phyloP scores from a whole-genome alignment of 768 basidiomycete species.

The Agaricus sinodeliciosus region DNA sequence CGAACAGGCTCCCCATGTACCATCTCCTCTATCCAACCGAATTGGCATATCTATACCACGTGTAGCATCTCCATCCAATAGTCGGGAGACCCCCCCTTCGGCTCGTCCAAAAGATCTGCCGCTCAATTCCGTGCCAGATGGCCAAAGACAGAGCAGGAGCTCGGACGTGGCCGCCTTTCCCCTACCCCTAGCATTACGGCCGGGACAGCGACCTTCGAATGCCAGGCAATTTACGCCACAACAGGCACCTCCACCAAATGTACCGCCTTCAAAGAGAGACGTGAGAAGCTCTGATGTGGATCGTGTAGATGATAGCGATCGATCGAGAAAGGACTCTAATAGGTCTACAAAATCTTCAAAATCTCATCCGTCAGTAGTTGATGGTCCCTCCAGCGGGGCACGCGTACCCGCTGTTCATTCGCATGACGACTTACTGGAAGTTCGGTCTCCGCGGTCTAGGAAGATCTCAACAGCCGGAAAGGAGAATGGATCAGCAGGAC shows the following conservation, averaged over 20 bases:
- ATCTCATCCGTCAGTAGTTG: not conserved
- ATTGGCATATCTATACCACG: constrained; percentile 12
- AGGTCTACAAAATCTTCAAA: not conserved
- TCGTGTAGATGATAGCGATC: not conserved
- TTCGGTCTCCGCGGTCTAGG: constrained; percentile 20
- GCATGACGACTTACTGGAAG: constrained; percentile 13
- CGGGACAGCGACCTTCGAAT: constrained; percentile 8
- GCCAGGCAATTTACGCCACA: constrained; percentile 15
- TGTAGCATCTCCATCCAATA: constrained; percentile 17
- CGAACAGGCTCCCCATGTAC: constrained; percentile 11
- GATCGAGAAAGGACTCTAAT: constrained; percentile 6
- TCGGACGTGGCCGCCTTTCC: constrained; percentile 34
- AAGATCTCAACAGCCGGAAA: constrained; percentile 23
- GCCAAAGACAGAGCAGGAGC: constrained; percentile 28
- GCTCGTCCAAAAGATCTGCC: constrained; percentile 13
- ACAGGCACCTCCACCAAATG: constrained; percentile 7
- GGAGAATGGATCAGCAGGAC: constrained; percentile 23
- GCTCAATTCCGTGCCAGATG: constrained; percentile 21
- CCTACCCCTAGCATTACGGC: constrained; percentile 25
- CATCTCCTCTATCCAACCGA: constrained; percentile 13
- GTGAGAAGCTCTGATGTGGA: not conserved
- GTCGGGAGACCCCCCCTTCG: constrained; percentile 18
- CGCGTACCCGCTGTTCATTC: constrained; percentile 20
- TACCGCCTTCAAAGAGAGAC: not conserved
- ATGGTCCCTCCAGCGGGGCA: not conserved